phyloP scores from a whole-genome alignment of 345 rosid genomes.

The Acer saccharum region DNA sequence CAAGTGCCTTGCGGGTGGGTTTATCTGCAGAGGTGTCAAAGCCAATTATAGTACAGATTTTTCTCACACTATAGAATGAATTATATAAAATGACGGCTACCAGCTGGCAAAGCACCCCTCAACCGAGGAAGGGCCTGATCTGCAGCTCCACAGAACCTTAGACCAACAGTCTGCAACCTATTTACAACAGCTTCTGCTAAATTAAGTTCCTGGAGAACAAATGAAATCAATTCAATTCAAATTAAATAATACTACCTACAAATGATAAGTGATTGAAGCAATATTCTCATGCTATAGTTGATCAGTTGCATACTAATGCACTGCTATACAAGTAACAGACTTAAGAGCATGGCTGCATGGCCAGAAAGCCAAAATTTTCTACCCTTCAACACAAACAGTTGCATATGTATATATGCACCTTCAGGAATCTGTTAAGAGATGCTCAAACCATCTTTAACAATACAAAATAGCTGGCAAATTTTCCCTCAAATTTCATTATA shows the following conservation, averaged over 20 bases:
- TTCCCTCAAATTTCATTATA: background rate
- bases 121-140: slow-evolving; percentile 93
- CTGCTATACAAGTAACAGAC: background rate
- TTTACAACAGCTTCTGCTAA: slow-evolving; percentile 89
- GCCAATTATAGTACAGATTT: background rate
- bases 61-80: background rate
- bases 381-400: background rate
- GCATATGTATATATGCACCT: background rate
- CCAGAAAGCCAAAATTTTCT: background rate
- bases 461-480: background rate
- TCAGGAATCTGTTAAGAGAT: background rate
- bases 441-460: background rate
- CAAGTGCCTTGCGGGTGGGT: slow-evolving; percentile 76
- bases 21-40: slow-evolving; percentile 59
- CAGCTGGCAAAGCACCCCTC: slow-evolving; percentile 91
- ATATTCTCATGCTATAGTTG: background rate
- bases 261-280: background rate
- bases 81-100: slow-evolving; percentile 37
- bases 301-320: background rate
- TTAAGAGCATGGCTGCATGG: background rate
- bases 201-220: slow-evolving; percentile 68
- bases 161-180: slow-evolving; percentile 88
- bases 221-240: background rate
- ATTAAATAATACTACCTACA: slow-evolving; percentile 5
- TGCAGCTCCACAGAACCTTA: slow-evolving; percentile 90